These are phyloP conservation scores for Gossypioides kirkii DNA, from an alignment of 345 rosid genomes.

Conservation along the genomic window DNA sequence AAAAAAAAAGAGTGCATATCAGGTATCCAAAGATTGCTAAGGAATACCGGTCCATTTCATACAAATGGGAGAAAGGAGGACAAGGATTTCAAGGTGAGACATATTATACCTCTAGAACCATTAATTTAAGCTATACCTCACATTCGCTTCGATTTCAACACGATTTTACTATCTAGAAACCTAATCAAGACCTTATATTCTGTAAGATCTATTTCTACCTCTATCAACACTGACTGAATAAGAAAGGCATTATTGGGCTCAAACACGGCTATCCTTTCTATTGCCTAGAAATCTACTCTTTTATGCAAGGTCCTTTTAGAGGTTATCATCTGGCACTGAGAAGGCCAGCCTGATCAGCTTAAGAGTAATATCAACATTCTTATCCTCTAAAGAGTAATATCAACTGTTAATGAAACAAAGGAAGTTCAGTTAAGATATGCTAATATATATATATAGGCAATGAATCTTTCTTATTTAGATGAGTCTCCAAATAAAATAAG, in stretches of 20 bases:
- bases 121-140: background rate
- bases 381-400: background rate
- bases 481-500: conserved; percentile 1
- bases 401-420: background rate
- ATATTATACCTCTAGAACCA: background rate
- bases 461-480: background rate
- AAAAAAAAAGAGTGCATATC: background rate
- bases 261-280: background rate
- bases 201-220: background rate
- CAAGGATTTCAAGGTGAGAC: background rate
- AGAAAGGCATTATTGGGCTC: background rate
- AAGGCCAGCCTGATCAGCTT: background rate
- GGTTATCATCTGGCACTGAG: background rate
- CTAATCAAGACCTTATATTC: background rate
- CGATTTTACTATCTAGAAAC: background rate
- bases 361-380: background rate
- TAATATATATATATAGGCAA: background rate
- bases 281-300: background rate
- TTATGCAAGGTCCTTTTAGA: background rate
- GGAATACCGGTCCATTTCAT: background rate
- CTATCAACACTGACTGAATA: background rate
- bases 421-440: background rate
- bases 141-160: background rate
- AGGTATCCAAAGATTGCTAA: background rate
- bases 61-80: background rate